Evolutionary conservation across 2,329 filamentous ascomycete genomes (phyloP).

Genomic region (Fusarium penzigii): DNA sequence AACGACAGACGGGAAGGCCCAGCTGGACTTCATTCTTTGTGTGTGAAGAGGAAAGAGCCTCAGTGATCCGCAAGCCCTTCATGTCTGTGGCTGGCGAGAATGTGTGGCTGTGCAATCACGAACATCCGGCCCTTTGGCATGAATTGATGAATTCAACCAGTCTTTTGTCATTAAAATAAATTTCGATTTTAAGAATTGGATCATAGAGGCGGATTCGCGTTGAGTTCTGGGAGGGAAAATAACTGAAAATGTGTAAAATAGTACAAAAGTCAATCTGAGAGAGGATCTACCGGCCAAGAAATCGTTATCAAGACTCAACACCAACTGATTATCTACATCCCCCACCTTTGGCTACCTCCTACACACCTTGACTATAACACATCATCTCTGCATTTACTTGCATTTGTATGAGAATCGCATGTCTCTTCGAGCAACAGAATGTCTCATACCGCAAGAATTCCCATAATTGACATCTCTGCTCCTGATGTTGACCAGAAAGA

Average conservation of each 20-base stretch:
- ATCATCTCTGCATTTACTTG: not conserved
- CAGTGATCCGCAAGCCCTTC: not conserved
- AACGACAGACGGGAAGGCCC: not conserved
- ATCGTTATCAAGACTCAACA: not conserved
- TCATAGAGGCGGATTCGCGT: no score
- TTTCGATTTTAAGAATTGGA: no score
- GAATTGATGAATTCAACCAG: not conserved
- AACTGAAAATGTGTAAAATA: no score
- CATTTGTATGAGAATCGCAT: no score
- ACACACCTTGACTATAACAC: not conserved
- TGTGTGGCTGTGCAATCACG: not conserved
- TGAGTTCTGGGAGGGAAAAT: no score
- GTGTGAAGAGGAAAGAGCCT: not conserved
- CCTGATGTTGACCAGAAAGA: slow-evolving; percentile 48
- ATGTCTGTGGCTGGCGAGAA: not conserved
- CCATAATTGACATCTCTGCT: slow-evolving; percentile 74
- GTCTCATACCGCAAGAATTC: slow-evolving; percentile 55
- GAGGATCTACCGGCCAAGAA: not conserved
- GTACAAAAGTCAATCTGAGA: no score
- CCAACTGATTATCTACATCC: not conserved
- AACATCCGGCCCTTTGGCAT: not conserved
- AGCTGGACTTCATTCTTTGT: not conserved
- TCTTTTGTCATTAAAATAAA: no score
- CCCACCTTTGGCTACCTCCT: not conserved
- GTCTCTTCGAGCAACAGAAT: slow-evolving; percentile 11